Base-by-base conservation (phyloP, 2,329 filamentous ascomycete genomes). In the Aspergillus spinulosporus region DNA sequence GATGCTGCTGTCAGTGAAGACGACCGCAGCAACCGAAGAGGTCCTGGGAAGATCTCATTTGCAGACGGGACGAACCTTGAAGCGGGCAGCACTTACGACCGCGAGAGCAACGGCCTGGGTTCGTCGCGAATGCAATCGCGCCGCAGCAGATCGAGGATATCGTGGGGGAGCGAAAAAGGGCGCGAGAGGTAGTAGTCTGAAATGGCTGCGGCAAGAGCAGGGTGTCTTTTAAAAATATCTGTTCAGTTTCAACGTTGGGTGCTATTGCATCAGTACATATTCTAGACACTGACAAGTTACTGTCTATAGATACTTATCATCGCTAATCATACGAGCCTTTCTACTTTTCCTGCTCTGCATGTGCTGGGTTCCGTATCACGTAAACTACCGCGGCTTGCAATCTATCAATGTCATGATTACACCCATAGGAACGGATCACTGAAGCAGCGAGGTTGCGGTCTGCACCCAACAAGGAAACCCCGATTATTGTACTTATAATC, bases 101-200 rank as follows among this genome's bases (percentile, higher is more conserved):
- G 55, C 12, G 55, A 58, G 40, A 55, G 52, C 11, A 56, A 58
- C 37, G 57, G 42, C 5, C 46, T 59, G 60, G 62, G 62, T 60
- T 58, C 44, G 6, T 47, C 44, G 6, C 31, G 29, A 7, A 21
- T 61, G 11, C 48, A 37, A 49, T 57, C 59, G 9, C 28, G 34
- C 12, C 45, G 44, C 14, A 49, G 57, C 32, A 68, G 68, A n/a
- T 68, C 70, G 7, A 64, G 63, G 40, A 66, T 77, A 37, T 75
- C 74, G 12, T 77, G 74, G 74, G 74, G 74, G 34, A 74, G 74
- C 7, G 74, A 76, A 58, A 74, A 66, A 32, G 72, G 73, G 3
- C 64, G 70, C 49, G 69, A 65, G 43, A 56, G 42, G 28, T 63
- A 54, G 57, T 32, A 29, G 28, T 7, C 31, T n/a, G 21, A 21